Base-by-base conservation (phyloP, 345 rosid species). In the Camelina neglecta region DNA sequence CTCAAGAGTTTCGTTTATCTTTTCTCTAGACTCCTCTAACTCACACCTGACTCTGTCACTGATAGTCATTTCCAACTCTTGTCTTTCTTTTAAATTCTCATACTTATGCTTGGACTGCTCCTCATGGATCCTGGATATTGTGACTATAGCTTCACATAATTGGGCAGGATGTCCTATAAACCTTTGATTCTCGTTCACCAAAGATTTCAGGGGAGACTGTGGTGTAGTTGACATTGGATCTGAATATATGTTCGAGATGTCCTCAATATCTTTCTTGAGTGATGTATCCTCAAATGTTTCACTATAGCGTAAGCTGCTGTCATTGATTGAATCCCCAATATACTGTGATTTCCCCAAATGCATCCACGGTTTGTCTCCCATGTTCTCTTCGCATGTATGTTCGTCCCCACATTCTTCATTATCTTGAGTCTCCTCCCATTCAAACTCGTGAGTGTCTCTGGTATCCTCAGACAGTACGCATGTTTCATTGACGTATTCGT, bases 221-320 rank as follows among this genome's bases (percentile, higher is more conserved):
- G 59, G 59, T 65, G 56, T 65, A 65, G 50, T 29, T 57, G 71
- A 20, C 38, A 13, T 54, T 1, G 57, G 49, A 21, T 56, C 64
- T 44, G 66, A 57, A 60, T 39, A 29, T 50, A 47, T 58, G 53
- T 56, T 65, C 65, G 50, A 65, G 15, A 38, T 49, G 35, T 65
- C 12, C 39, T 65, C 36, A 0, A 20, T 65, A 71, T 65, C 48
- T 77, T 71, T 60, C 15, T 56, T 44, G 57, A 61, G 62, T 23
- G 29, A 16, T 26, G 38, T 51, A 51, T 60, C 74, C 45, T 60
- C 65, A 63, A 11, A 53, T 24, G 4, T 6, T 55, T 76, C 81
- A 58, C 72, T 41, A 71, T 58, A 18, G 12, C 72, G 49, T 39
- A 71, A 71, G 76, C 39, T 71, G 55, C 62, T 77, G 67, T 58